Conservation (phyloP, 2,329 filamentous ascomycete genomes). For the Scedosporium boydii region DNA sequence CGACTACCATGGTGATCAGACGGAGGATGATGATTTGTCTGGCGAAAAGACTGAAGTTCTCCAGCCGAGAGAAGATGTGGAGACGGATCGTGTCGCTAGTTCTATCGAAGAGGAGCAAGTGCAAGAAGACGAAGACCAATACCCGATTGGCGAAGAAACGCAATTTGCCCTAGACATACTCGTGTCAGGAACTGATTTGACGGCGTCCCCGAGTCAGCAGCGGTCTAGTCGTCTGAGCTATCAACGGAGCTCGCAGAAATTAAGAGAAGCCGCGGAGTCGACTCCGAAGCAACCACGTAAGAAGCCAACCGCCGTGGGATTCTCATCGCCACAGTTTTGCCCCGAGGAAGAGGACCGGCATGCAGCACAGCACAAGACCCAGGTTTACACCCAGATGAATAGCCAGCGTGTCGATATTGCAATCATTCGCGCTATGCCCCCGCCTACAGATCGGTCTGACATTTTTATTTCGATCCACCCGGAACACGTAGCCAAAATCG, state of each 20-base stretch:
- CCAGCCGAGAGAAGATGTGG: background rate
- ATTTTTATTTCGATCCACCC: slow-evolving; percentile 42
- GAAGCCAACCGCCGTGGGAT: background rate
- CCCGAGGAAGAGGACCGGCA: slow-evolving; percentile 1
- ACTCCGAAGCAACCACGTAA: background rate
- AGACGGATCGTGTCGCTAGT: background rate
- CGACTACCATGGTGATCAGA: slow-evolving; percentile 12
- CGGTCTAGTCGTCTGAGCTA: background rate
- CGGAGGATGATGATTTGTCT: background rate
- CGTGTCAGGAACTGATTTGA: slow-evolving; percentile 14
- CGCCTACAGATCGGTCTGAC: slow-evolving; percentile 41
- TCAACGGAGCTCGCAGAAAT: background rate
- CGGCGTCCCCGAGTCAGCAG: slow-evolving; percentile 5
- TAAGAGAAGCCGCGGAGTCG: background rate
- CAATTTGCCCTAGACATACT: slow-evolving; percentile 24
- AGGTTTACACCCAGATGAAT: slow-evolving; percentile 22
- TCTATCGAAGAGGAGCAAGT: slow-evolving; percentile 6
- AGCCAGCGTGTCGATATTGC: slow-evolving; percentile 43
- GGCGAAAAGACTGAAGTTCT: background rate
- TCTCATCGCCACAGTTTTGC: slow-evolving; percentile 4
- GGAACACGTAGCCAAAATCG: slow-evolving; percentile 36
- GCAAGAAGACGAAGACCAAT: slow-evolving; percentile 9
- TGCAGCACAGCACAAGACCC: slow-evolving; percentile 13
- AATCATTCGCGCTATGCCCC: slow-evolving; percentile 35
- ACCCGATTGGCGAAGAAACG: slow-evolving; percentile 22